Conservation (phyloP, 345 rosid genomes). For the Eucalyptus curtisii region DNA sequence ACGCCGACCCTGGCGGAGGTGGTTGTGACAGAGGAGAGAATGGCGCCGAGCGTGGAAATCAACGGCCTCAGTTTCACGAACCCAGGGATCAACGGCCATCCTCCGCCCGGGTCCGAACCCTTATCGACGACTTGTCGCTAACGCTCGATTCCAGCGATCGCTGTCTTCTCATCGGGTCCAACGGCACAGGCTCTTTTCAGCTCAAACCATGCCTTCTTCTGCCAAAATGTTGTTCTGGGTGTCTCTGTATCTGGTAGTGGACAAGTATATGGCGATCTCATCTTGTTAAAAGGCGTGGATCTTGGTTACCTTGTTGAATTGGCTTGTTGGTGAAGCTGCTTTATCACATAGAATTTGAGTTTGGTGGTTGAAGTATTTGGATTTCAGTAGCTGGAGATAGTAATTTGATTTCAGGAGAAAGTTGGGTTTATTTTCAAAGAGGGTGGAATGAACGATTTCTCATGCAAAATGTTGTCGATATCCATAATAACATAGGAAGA, state of each 20-base stretch:
- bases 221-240: neutral
- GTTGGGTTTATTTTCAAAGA: neutral
- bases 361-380: neutral
- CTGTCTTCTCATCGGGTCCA: constrained; percentile 91
- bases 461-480: neutral
- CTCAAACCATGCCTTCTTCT: neutral
- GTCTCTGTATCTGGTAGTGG: neutral
- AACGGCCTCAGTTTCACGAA: constrained; percentile 74
- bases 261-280: neutral
- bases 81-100: constrained; percentile 90
- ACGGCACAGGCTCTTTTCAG: constrained; percentile 56
- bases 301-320: neutral
- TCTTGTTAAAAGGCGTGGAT: neutral
- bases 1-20: neutral
- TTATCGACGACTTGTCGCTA: constrained; percentile 55
- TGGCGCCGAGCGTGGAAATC: constrained; percentile 44
- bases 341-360: neutral
- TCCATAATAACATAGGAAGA: neutral
- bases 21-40: constrained; percentile 22
- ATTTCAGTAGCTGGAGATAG: neutral
- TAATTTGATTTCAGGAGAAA: neutral
- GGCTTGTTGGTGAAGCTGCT: neutral
- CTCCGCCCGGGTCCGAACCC: constrained; percentile 73
- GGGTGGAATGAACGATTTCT: neutral
- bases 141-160: constrained; percentile 53